These are phyloP conservation scores for Murraya paniculata DNA, from an alignment of 345 rosid species.

Conservation along the genomic window DNA sequence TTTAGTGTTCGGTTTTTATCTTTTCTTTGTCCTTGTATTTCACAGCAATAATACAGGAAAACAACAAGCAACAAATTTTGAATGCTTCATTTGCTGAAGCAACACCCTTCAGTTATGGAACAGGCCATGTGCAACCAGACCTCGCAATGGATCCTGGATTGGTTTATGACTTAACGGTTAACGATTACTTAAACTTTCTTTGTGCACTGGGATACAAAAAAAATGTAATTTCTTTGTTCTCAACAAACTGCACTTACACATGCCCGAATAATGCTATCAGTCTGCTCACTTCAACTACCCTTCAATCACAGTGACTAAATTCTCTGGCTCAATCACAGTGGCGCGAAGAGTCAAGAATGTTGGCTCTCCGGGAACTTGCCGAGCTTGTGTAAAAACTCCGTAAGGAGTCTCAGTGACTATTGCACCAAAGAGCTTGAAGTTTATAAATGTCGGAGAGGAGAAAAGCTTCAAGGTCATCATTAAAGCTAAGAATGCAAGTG, in stretches of 20 bases:
- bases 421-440: conserved; percentile 46
- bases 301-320: conserved; percentile 53
- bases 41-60: conserved; percentile 58
- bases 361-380: conserved; percentile 58
- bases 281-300: conserved; percentile 75
- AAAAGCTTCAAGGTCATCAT: conserved; percentile 49
- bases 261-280: conserved; percentile 39
- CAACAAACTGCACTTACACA: conserved; percentile 20
- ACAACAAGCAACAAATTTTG: conserved; percentile 38
- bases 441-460: conserved; percentile 53
- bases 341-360: conserved; percentile 62
- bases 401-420: conserved; percentile 48
- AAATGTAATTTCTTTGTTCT: conserved; percentile 37
- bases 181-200: conserved; percentile 68
- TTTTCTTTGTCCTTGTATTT: background rate
- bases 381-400: conserved; percentile 33
- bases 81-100: conserved; percentile 41
- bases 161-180: conserved; percentile 50
- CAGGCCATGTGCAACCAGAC: conserved; percentile 83
- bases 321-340: conserved; percentile 32
- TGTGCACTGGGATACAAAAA: conserved; percentile 63
- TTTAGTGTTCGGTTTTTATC: background rate
- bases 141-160: conserved; percentile 76
- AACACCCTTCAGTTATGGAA: conserved; percentile 69
- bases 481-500: conserved; percentile 15